Evolutionary conservation across 257 asterid genomes (phyloP), one percentile per base, ranked within the genome.

Genomic region (Lycium barbarum): DNA sequence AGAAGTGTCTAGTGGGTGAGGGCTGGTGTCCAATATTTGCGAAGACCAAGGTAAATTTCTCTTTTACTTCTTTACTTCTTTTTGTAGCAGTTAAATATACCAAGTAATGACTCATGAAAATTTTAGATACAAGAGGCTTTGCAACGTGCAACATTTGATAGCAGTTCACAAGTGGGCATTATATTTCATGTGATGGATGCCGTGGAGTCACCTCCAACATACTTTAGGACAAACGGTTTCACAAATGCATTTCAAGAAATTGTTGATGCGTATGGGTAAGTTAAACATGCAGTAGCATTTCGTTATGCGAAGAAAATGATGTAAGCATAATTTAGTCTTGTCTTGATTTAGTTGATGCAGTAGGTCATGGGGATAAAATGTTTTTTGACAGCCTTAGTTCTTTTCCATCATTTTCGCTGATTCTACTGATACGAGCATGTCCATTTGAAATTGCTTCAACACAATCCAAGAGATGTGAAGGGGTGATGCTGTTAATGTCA

Each of bases 251-350:
- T 92, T 88, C 99, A 97, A 88, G 99, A 95, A 91, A 92, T 95
- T 91, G 99, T 97, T 86, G 98, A 97, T 92, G 99, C 99, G 49
- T 97, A 97, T 79, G 99, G 99, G 99, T 95, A 91, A 91, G 95
- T 85, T 53, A 62, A 82, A 51, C 61, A 73, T 79, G 72, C 80
- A 65, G 59, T 53, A 33, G 47, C 20, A 76, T 49, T 49, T 76
- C 7, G 2, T 76, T 76, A 76, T 51, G 18, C 22, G 45, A 76
- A 76, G 81, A 51, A 40, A 76, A 76, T 51, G 81, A 22, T 51
- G 63, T 76, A 26, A 66, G 33, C 82, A 15, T 33, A 54, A 15
- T 78, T 18, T 59, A 4, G 58, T 43, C n/a, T 53, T 53, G 17
- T 15, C 49, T 78, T 53, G 66, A 15, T 33, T 5, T 53, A 78